Evolutionary conservation across 2,329 filamentous ascomycete species (phyloP).

Genomic region (Paradendryphiella salina): DNA sequence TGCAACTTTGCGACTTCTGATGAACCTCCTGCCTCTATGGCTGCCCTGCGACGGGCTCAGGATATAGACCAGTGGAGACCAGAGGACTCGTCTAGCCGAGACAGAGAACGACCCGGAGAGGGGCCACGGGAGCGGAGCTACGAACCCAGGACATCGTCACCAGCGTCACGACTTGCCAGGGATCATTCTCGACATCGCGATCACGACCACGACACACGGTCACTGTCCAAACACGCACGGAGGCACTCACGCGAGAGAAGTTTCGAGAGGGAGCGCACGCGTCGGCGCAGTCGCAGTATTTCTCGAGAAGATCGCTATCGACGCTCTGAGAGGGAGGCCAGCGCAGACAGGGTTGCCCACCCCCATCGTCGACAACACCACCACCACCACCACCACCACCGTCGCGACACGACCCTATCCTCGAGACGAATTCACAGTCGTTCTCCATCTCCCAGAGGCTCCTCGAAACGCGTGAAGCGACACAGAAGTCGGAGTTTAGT

Average conservation of each 20-base stretch:
- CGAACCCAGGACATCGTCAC: slow-evolving; percentile 42
- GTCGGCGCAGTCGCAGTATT: slow-evolving; percentile 38
- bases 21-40: slow-evolving; percentile 50
- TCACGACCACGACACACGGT: slow-evolving; percentile 33
- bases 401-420: slow-evolving; percentile 44
- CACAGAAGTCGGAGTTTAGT: slow-evolving; percentile 42
- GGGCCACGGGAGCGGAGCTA: slow-evolving; percentile 31
- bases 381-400: slow-evolving; percentile 39
- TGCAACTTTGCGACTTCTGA: slow-evolving; percentile 42
- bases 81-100: slow-evolving; percentile 45
- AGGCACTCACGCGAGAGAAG: slow-evolving; percentile 41
- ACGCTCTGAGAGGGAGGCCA: slow-evolving; percentile 43
- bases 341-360: slow-evolving; percentile 43
- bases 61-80: slow-evolving; percentile 51
- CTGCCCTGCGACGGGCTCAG: slow-evolving; percentile 48
- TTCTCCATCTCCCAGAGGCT: slow-evolving; percentile 43
- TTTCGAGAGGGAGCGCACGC: slow-evolving; percentile 37
- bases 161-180: slow-evolving; percentile 43
- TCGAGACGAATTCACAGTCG: slow-evolving; percentile 46
- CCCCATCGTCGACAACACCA: slow-evolving; percentile 41
- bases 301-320: slow-evolving; percentile 45
- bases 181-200: slow-evolving; percentile 38
- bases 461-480: slow-evolving; percentile 41
- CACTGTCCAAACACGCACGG: slow-evolving; percentile 33
- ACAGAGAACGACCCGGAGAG: slow-evolving; percentile 35